Evolutionary conservation across 2,329 filamentous ascomycete species (phyloP), one percentile per base, ranked within the genome.

Genomic region (Endoconidiophora polonica): DNA sequence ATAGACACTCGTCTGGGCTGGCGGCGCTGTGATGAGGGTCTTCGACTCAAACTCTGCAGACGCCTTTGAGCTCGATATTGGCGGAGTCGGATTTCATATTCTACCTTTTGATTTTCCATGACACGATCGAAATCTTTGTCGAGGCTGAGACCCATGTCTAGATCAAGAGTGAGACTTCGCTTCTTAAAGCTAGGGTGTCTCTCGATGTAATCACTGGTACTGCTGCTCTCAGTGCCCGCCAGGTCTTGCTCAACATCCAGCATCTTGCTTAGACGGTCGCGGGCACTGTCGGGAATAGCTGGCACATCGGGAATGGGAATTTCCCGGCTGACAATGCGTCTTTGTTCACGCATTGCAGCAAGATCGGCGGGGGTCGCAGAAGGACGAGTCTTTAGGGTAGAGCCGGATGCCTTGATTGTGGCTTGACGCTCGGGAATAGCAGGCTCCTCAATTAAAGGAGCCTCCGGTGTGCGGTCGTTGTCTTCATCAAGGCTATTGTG

Each of bases 51-150:
- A 50, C 24, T 44, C 22, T 45, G 41, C 16, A 22, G 16, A 4
- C 29, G 42, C 10, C 36, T 24, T 24, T 33, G 40, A 26, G 26
- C 7, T 18, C 26, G 29, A 18, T 18, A 36, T 44, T 44, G 47
- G 9, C 29, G 47, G 29, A 37, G 14, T 26, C 23, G 47, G 53
- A 59, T 59, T 58, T 63, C 56, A 58, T 73, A 76, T 68, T 71
- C 70, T 74, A 95, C 88, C 87, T 96, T 96, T 83, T 95, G 88
- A 62, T 81, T 76, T 68, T 95, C 87, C 59, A 96, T 93, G 50
- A 96, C 85, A 54, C 90, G 78, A 60, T 96, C 87, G 65, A 96
- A 95, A 62, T 95, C 91, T 59, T 84, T 77, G 59, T 94, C 86
- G 43, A 96, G 75, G 56, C 86, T 90, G 55, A 94, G 79, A 54